Conservation (phyloP, 2,329 filamentous ascomycete genomes). For the Cercospora janseana region DNA sequence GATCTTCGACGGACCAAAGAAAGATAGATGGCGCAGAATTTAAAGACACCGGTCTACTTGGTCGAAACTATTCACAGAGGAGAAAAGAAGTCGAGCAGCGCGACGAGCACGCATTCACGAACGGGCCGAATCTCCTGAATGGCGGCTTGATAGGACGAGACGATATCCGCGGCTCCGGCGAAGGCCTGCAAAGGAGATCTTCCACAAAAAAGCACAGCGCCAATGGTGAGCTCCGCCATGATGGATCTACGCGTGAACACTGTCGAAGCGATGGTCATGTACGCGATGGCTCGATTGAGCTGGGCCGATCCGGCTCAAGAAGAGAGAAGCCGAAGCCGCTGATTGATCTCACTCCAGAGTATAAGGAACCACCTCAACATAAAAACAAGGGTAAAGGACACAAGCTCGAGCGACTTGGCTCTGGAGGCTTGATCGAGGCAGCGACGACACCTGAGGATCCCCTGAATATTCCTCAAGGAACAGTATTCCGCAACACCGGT, state of each 20-base stretch:
- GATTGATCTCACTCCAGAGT: constrained; percentile 65
- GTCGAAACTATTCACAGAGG: constrained; percentile 51
- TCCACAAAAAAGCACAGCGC: constrained; percentile 18
- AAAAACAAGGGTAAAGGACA: constrained; percentile 54
- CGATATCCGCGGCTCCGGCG: constrained; percentile 14
- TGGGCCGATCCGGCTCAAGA: constrained; percentile 49
- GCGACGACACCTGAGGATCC: constrained; percentile 47
- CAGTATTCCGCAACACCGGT: constrained; percentile 44
- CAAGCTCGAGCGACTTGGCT: constrained; percentile 33
- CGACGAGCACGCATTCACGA: constrained; percentile 51
- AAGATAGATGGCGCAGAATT: constrained; percentile 42
- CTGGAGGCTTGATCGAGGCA: constrained; percentile 47
- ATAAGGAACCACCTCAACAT: constrained; percentile 62
- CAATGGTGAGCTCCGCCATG: constrained; percentile 26
- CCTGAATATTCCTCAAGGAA: constrained; percentile 43
- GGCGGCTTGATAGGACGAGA: constrained; percentile 30
- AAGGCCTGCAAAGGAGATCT: constrained; percentile 18
- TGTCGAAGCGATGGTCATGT: constrained; percentile 17
- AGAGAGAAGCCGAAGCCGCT: constrained; percentile 57
- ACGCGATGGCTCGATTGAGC: constrained; percentile 37
- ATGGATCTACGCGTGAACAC: constrained; percentile 21
- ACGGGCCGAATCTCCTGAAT: constrained; percentile 59
- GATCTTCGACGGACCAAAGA: constrained; percentile 28
- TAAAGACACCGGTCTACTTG: constrained; percentile 48
- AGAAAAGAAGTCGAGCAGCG: constrained; percentile 42